A percentile compares a stretch with the other conserved stretches of the same genome.
phyloP scores from a whole-genome alignment of 768 basidiomycete species.

The Mycena capillaripes region DNA sequence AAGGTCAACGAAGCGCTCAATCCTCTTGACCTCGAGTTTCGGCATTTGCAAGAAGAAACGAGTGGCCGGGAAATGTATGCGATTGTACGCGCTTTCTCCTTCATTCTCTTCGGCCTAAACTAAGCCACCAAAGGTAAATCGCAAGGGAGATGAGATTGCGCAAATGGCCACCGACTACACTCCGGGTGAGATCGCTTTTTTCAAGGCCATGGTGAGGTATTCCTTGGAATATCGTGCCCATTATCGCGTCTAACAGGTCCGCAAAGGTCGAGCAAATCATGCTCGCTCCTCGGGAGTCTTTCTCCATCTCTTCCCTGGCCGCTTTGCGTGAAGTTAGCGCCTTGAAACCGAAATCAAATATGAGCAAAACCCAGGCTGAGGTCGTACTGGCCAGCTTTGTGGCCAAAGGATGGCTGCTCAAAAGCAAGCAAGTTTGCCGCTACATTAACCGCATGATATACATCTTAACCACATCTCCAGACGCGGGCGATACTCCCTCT shows the following conservation, averaged over 20 bases:
- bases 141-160: slow-evolving; percentile 84
- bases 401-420: slow-evolving; percentile 83
- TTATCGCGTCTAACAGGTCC: slow-evolving; percentile 1
- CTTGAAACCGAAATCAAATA: slow-evolving; percentile 69
- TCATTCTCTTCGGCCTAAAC: not conserved
- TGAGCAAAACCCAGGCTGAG: slow-evolving; percentile 85
- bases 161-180: slow-evolving; percentile 90
- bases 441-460: not conserved
- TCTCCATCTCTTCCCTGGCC: slow-evolving; percentile 81
- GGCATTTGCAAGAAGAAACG: slow-evolving; percentile 71
- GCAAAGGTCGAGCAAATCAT: slow-evolving; percentile 89
- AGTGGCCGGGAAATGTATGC: slow-evolving; percentile 76
- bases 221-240: too few relatives aligned
- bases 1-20: slow-evolving; percentile 75
- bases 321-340: slow-evolving; percentile 79
- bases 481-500: slow-evolving; percentile 81
- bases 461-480: slow-evolving; percentile 46
- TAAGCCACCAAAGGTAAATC: slow-evolving; percentile 73
- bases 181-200: slow-evolving; percentile 84
- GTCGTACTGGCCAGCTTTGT: slow-evolving; percentile 83
- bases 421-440: slow-evolving; percentile 72
- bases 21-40: slow-evolving; percentile 81
- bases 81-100: slow-evolving; percentile 64
- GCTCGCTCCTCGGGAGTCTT: slow-evolving; percentile 81
- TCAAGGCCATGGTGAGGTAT: slow-evolving; percentile 81